Conservation (phyloP, 345 rosid species). For the Boechera retrofracta region DNA sequence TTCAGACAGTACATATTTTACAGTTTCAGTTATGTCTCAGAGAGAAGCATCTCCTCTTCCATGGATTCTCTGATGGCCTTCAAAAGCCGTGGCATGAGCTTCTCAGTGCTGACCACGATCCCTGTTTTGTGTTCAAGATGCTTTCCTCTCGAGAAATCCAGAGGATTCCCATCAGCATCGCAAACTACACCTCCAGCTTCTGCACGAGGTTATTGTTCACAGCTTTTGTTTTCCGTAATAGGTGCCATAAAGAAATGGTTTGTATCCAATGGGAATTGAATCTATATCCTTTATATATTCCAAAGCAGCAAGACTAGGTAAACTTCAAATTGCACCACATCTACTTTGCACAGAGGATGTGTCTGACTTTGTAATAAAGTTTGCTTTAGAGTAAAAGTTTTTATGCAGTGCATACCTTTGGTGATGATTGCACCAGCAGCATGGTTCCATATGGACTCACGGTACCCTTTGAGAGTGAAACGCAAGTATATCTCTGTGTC, state of each 20-base stretch:
- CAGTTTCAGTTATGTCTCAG: conserved; percentile 16
- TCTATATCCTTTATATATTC: background rate
- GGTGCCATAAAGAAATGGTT: background rate
- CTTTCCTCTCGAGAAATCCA: conserved; percentile 75
- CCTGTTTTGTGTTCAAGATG: conserved; percentile 62
- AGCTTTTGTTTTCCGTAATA: background rate
- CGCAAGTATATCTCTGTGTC: conserved; percentile 88
- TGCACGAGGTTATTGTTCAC: conserved; percentile 45
- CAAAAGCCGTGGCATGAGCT: conserved; percentile 71
- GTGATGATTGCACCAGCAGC: conserved; percentile 88
- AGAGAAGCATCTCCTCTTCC: conserved; percentile 49
- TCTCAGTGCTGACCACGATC: conserved; percentile 69
- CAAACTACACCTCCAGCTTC: conserved; percentile 80
- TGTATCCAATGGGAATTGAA: conserved; percentile 3
- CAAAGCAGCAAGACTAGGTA: background rate
- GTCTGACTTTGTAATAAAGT: background rate
- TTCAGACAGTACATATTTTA: conserved; percentile 15
- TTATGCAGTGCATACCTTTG: conserved; percentile 53
- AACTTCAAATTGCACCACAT: too few relatives aligned
- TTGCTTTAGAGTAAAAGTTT: background rate
- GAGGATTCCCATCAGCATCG: conserved; percentile 68
- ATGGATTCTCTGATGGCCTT: conserved; percentile 73
- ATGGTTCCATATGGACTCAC: conserved; percentile 91
- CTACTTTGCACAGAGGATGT: too few relatives aligned
- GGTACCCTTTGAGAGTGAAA: conserved; percentile 74